Base-by-base conservation (phyloP, 495 filamentous ascomycete genomes). In the Penicillium ochrochloron region DNA sequence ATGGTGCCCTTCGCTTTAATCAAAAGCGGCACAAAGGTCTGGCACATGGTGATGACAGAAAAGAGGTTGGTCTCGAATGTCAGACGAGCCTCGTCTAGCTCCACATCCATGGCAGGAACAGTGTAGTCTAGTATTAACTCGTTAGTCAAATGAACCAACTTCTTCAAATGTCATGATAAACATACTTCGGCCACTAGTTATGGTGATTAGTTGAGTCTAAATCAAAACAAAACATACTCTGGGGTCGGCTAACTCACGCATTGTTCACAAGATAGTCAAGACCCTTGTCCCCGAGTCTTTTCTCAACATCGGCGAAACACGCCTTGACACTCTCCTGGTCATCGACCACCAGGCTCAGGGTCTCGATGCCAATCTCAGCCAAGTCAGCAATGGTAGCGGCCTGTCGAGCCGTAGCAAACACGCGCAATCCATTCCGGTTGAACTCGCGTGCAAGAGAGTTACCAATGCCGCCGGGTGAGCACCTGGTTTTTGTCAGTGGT, bases 211-310 rank as follows among this genome's bases (percentile, higher is more conserved):
- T 27, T 11, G 1, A 41, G 8, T 15, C 34, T 46, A 59, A 23
- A 58, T 27, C 29, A 57, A 57, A 39, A 27, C 42, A 63, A 61
- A 54, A 17, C 34, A 9, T 6, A 14, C 31, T 17, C n/a, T 15
- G 10, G 25, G 4, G 9, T 6, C 19, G 2, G n/a, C 7, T 15
- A 50, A 69, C 82, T 72, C 56, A 86, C 65, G 87, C 87, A 78
- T 89, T 89, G 70, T 89, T 89, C 58, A 87, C 80, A 8, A 89
- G 75, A 63, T 83, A 83, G 67, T 88, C 81, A 25, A 89, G 76
- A 19, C 78, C 78, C 17, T 73, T 76, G 29, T 76, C 80, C 4
- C 70, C 75, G 0, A 85, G 80, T 34, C 75, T 71, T 21, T 66
- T 68, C 31, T 80, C 65, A 4, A 87, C 77, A 42, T 83, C 74